Base-by-base conservation (phyloP, 2,329 filamentous ascomycete genomes). In the Knoxdaviesia proteae region DNA sequence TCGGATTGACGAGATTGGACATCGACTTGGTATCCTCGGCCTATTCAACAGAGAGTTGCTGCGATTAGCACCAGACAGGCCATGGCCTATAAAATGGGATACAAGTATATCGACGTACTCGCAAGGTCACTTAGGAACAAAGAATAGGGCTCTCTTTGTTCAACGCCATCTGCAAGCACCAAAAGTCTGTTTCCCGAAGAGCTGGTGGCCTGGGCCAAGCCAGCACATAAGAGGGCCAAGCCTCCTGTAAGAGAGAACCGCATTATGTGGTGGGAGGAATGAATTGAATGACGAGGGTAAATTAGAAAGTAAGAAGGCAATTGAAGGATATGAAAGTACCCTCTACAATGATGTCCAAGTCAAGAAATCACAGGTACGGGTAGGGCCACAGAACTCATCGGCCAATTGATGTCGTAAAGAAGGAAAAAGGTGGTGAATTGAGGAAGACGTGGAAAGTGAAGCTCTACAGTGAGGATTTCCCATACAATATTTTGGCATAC, bases 11-110 rank as follows among this genome's bases (percentile, higher is more conserved):
- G 20, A 20, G 20, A 64, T 90, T 90, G 47, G 84, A 83, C 6
- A 84, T 86, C 58, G 87, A 76, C 57, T 86, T 87, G 35, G 72
- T 71, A 96, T 49, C 87, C 88, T 57, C 90, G 77, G 52, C 65
- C 90, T 96, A 52, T 20, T 20, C 20, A 20, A 20, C 20, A 20
- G 20, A 20, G 20, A 20, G 20, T 20, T 20, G 20, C 20, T 20
- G 20, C 20, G 3, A 3, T 20, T 20, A 20, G 20, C 20, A 20
- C 20, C 20, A 20, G 20, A 20, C 20, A 20, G 20, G 20, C 20
- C 20, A 34, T n/a, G 11, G 40, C n/a, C 36, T 33, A 31, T 30
- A 10, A 44, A 38, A 9, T 43, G 45, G 43, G 2, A 40, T 30
- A 11, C 35, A n/a, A 32, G 5, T 34, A 44, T 29, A 32, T 42